These are phyloP conservation scores for Dendrocalamus latiflorus DNA, from an alignment of 202 grass and related monocot species.

Conservation along the genomic window DNA sequence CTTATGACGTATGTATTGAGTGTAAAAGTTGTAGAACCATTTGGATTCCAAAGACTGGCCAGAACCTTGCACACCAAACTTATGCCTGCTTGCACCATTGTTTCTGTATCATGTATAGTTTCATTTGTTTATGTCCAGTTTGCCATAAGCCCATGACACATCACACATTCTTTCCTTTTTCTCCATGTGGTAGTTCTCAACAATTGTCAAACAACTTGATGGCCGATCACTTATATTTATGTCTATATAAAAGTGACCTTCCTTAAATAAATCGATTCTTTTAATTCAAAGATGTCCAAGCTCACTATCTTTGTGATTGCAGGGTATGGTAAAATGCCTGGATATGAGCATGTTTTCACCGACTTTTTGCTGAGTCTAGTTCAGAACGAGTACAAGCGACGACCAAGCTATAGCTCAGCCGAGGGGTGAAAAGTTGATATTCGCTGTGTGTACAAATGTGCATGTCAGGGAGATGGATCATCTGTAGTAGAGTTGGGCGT, in stretches of 20 bases:
- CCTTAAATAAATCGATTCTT: background rate
- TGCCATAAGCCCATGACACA: background rate
- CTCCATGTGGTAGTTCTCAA: background rate
- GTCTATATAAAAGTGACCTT: background rate
- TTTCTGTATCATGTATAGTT: constrained; percentile 8
- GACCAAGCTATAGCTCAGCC: constrained; percentile 29
- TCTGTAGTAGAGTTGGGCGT: constrained; percentile 27
- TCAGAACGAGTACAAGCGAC: constrained; percentile 52
- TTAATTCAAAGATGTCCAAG: background rate
- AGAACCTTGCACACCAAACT: background rate
- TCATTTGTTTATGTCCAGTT: background rate
- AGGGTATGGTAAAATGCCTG: constrained; percentile 88
- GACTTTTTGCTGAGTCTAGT: constrained; percentile 73
- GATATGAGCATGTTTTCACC: constrained; percentile 79
- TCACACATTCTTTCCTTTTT: background rate
- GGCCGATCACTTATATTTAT: background rate
- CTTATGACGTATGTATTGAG: background rate
- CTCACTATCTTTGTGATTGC: background rate
- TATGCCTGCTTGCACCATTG: background rate
- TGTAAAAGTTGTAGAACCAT: constrained; percentile 10
- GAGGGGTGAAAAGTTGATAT: constrained; percentile 26
- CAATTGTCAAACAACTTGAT: background rate
- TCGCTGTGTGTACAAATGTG: constrained; percentile 34
- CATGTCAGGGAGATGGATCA: constrained; percentile 15
- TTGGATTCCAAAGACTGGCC: constrained; percentile 14